phyloP scores from a whole-genome alignment of 768 basidiomycete species.

The Russula olivacea region DNA sequence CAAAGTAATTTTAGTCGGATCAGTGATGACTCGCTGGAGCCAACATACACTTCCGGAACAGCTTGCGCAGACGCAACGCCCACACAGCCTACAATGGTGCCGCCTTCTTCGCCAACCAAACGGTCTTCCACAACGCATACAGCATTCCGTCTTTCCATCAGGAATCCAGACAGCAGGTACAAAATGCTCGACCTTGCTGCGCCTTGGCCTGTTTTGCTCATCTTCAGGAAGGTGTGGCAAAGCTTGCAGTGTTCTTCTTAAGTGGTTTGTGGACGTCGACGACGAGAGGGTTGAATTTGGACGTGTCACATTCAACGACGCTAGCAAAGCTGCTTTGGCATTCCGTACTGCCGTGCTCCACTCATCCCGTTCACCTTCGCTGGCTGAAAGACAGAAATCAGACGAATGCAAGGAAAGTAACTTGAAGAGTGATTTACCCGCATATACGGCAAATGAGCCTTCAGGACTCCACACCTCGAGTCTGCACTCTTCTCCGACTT shows the following conservation, averaged over 20 bases:
- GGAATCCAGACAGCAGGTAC: slow-evolving; percentile 92
- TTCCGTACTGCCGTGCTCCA: slow-evolving; percentile 65
- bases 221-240: slow-evolving; percentile 60
- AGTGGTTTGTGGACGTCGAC: slow-evolving; percentile 67
- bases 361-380: slow-evolving; percentile 50
- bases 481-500: slow-evolving; percentile 47
- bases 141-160: slow-evolving; percentile 72
- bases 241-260: slow-evolving; percentile 68
- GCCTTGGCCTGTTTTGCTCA: slow-evolving; percentile 33
- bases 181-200: slow-evolving; percentile 69
- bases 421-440: slow-evolving; percentile 39
- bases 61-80: slow-evolving; percentile 74
- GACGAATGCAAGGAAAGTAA: neutral
- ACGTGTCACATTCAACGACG: slow-evolving; percentile 61
- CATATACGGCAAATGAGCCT: slow-evolving; percentile 69
- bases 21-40: neutral
- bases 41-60: slow-evolving; percentile 73
- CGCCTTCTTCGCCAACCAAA: slow-evolving; percentile 77
- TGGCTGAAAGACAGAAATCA: slow-evolving; percentile 34
- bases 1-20: slow-evolving; percentile 6
- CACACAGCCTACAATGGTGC: slow-evolving; percentile 85
- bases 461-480: slow-evolving; percentile 75
- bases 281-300: slow-evolving; percentile 80
- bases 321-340: slow-evolving; percentile 66
- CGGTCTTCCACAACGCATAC: slow-evolving; percentile 74